phyloP scores from a whole-genome alignment of 2,329 filamentous ascomycete genomes.

The Blastomyces percursus region DNA sequence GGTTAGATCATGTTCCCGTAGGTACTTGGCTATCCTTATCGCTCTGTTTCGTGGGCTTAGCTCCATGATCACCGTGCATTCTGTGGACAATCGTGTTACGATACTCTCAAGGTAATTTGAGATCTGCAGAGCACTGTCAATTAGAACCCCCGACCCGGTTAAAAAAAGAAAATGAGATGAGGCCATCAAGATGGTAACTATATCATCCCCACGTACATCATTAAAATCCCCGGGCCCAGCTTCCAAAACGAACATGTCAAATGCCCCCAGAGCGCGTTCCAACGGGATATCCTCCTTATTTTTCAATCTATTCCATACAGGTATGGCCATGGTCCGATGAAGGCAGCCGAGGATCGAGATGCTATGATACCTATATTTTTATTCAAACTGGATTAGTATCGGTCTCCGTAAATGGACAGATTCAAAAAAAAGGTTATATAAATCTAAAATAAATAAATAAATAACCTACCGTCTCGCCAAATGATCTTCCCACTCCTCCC shows the following conservation, averaged over 20 bases:
- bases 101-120: constrained; percentile 54
- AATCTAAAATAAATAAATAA: neutral
- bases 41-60: constrained; percentile 58
- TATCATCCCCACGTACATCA: constrained; percentile 42
- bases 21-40: constrained; percentile 54
- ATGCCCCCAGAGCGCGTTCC: constrained; percentile 66
- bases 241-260: constrained; percentile 79
- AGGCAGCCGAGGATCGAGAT: constrained; percentile 65
- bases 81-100: constrained; percentile 44
- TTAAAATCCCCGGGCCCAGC: constrained; percentile 62
- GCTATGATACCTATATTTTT: constrained; percentile 55
- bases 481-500: constrained; percentile 56
- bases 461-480: constrained; percentile 45
- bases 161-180: constrained; percentile 9
- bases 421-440: neutral
- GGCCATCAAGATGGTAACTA: constrained; percentile 6
- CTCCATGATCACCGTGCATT: constrained; percentile 43
- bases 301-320: constrained; percentile 57
- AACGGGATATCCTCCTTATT: constrained; percentile 46
- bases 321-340: constrained; percentile 66
- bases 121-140: constrained; percentile 37
- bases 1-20: constrained; percentile 56
- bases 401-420: constrained; percentile 1
- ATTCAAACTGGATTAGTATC: constrained; percentile 2
- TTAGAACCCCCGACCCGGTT: neutral